Evolutionary conservation across 768 basidiomycete species (phyloP).

Genomic region (Mycena rebaudengoi): DNA sequence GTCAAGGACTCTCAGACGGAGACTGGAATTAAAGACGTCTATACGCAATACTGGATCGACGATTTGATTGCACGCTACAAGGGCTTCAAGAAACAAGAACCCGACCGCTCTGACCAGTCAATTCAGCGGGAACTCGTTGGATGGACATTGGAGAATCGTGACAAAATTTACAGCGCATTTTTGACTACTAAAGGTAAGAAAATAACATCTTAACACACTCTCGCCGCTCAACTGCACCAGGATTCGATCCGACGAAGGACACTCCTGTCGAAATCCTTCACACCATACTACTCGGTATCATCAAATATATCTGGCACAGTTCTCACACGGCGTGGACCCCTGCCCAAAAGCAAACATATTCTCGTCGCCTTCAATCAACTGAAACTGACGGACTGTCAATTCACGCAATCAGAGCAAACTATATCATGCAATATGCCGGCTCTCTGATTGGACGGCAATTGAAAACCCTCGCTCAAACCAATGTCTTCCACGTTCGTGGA

Average conservation of each 20-base stretch:
- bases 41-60: slow-evolving; percentile 49
- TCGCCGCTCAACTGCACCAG: not conserved
- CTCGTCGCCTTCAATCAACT: slow-evolving; percentile 28
- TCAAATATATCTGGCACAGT: slow-evolving; percentile 41
- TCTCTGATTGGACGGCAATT: slow-evolving; percentile 39
- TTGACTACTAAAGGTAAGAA: slow-evolving; percentile 36
- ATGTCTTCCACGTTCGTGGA: slow-evolving; percentile 34
- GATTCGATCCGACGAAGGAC: slow-evolving; percentile 17
- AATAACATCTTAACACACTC: not conserved
- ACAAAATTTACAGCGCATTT: slow-evolving; percentile 39
- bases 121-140: slow-evolving; percentile 34
- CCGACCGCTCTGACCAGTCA: slow-evolving; percentile 10
- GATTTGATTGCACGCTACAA: slow-evolving; percentile 32
- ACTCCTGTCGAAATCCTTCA: slow-evolving; percentile 38
- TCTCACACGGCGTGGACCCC: slow-evolving; percentile 24
- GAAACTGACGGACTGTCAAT: slow-evolving; percentile 13
- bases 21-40: slow-evolving; percentile 48
- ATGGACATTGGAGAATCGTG: slow-evolving; percentile 36
- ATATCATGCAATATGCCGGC: slow-evolving; percentile 36
- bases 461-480: slow-evolving; percentile 34
- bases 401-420: slow-evolving; percentile 25
- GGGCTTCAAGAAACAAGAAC: slow-evolving; percentile 27
- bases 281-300: slow-evolving; percentile 34
- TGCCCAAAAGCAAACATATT: slow-evolving; percentile 19
- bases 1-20: slow-evolving; percentile 39